phyloP scores from a whole-genome alignment of 2,329 filamentous ascomycete genomes.

The Fusarium brevicatenulatum region DNA sequence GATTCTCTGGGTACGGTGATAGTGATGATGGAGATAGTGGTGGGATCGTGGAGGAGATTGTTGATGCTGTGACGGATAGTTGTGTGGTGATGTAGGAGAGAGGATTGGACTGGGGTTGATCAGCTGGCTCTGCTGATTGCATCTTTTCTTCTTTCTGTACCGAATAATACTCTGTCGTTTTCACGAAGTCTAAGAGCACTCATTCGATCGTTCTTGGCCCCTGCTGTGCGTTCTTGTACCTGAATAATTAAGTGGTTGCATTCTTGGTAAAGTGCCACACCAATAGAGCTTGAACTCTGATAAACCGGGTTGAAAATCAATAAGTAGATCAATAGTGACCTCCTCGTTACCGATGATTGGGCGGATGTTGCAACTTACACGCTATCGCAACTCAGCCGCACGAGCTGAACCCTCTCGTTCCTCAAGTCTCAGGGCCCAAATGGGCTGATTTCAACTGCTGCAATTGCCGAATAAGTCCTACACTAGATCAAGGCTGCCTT shows the following conservation, averaged over 20 bases:
- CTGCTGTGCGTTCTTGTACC: background rate
- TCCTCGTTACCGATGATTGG: background rate
- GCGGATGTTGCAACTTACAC: background rate
- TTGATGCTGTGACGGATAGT: background rate
- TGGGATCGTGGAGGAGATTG: background rate
- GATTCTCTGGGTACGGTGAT: background rate
- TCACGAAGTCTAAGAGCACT: no score
- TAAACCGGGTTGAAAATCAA: background rate
- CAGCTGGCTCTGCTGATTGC: background rate
- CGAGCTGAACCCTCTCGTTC: background rate
- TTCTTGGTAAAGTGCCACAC: background rate
- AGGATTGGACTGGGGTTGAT: background rate
- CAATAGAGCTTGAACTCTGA: background rate
- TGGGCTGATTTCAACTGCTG: background rate
- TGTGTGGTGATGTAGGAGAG: background rate
- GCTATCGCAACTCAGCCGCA: background rate
- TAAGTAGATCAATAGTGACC: background rate
- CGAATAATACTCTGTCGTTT: background rate
- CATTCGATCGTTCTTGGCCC: background rate
- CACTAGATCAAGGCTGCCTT: background rate
- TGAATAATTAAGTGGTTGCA: background rate
- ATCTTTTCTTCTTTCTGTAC: rapidly evolving
- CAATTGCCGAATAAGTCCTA: background rate
- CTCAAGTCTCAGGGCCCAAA: background rate
- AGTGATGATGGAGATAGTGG: background rate